Evolutionary conservation across 768 basidiomycete species (phyloP).

Genomic region (Trametes sanguinea): DNA sequence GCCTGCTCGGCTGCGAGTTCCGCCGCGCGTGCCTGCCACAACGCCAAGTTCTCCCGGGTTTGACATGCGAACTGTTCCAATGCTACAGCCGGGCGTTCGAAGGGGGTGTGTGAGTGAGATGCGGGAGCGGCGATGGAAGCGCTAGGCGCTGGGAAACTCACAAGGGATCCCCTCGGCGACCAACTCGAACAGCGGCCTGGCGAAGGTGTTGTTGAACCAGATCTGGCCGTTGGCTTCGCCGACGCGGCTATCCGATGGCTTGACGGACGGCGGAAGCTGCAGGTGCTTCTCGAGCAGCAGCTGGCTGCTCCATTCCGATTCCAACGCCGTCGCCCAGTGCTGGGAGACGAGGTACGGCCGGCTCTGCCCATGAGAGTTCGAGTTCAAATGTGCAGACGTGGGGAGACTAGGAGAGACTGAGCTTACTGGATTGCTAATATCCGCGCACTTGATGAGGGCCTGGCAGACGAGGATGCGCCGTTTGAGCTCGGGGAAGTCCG

Average conservation of each 20-base stretch:
- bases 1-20: constrained; percentile 37
- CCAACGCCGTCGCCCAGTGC: constrained; percentile 88
- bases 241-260: constrained; percentile 48
- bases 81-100: constrained; percentile 42
- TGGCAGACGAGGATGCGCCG: constrained; percentile 80
- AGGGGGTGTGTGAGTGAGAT: background rate
- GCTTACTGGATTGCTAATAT: constrained; percentile 96
- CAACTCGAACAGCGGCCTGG: constrained; percentile 80
- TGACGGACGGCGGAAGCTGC: constrained; percentile 63
- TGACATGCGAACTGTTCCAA: constrained; percentile 66
- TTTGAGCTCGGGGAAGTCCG: constrained; percentile 38
- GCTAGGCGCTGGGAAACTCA: constrained; percentile 37
- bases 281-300: constrained; percentile 82
- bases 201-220: constrained; percentile 83
- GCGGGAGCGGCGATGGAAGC: background rate
- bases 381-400: background rate
- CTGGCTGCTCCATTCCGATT: constrained; percentile 90
- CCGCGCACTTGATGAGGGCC: constrained; percentile 93
- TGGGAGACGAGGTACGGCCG: constrained; percentile 91
- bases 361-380: constrained; percentile 49
- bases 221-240: constrained; percentile 83
- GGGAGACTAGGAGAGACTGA: constrained; percentile 19
- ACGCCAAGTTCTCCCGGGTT: constrained; percentile 66
- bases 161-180: constrained; percentile 74
- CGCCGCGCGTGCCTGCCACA: constrained; percentile 62